Base-by-base conservation (phyloP, 2,329 filamentous ascomycete genomes). In the Neoscytalidium dimidiatum region DNA sequence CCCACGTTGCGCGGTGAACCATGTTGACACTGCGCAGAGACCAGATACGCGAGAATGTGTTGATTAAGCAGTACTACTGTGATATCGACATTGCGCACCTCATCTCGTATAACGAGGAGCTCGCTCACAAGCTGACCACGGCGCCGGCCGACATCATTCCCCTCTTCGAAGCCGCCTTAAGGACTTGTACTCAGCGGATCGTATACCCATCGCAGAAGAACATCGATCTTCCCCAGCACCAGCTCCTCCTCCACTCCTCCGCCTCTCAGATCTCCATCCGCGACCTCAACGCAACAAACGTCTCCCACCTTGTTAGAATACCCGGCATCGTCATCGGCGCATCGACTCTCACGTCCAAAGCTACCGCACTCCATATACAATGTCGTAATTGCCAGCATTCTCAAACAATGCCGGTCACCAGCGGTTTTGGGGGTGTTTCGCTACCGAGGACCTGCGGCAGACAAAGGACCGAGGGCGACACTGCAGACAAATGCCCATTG, bases 281-380 rank as follows among this genome's bases (percentile, higher is more conserved):
- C 69, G 93, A 97, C 70, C 86, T 99, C 43, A 95, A 96, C 72
- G 96, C 95, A 8, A 90, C 91, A 68, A 94, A 92, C 68, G 96
- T 99, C 70, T 93, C 94, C 4, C 90, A 93, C 71, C 89, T 99
- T n/a, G 94, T 99, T 43, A 88, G 94, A 64, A 96, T 99, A 65
- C 95, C 95, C 0, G 96, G 95, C 58, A 99, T 99, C 69, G 92
- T 99, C 66, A 99, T 99, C 69, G 94, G 95, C 52, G 95, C 95
- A 52, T 97, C 94, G 0, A 96, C 96, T 19, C 90, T 98, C 77
- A 97, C 94, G 2, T 98, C 94, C 13, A 98, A 99, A 82, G 92
- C 95, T 4, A 97, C 93, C 6, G 84, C 89, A 28, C 84, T 99
- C 26, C 86, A 91, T 67, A 90, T 99, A 60, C 89, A 96, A 78